These are phyloP conservation scores for Inga leiocalycina DNA, from an alignment of 306 rosid species.

Conservation along the genomic window DNA sequence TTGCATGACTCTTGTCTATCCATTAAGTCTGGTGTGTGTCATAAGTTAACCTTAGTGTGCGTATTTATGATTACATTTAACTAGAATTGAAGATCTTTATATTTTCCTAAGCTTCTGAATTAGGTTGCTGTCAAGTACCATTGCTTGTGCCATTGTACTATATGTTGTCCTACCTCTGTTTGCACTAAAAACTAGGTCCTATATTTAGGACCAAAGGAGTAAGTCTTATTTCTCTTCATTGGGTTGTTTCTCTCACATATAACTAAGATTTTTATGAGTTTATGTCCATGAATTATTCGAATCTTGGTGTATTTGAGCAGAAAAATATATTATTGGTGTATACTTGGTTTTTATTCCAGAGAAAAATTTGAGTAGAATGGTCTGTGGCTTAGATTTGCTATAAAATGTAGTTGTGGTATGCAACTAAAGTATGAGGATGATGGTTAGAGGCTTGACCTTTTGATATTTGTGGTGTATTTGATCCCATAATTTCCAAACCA, in stretches of 20 bases:
- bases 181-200: too few relatives aligned
- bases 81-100: not conserved
- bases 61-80: not conserved
- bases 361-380: not conserved
- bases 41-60: not conserved
- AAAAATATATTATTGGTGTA: not conserved
- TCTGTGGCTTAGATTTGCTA: not conserved
- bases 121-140: not conserved
- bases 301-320: not conserved
- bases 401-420: not conserved
- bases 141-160: not conserved
- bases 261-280: not conserved
- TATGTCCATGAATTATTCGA: not conserved
- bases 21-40: not conserved
- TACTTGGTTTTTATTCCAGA: not conserved
- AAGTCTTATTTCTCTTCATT: not conserved
- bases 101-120: not conserved
- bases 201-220: too few relatives aligned
- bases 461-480: not conserved
- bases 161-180: too few relatives aligned
- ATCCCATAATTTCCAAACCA: not conserved
- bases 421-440: not conserved
- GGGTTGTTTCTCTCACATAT: not conserved
- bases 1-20: not conserved
- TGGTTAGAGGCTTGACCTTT: not conserved